Base-by-base conservation (phyloP, 2,329 filamentous ascomycete species). In the Tolypocladium sp. region DNA sequence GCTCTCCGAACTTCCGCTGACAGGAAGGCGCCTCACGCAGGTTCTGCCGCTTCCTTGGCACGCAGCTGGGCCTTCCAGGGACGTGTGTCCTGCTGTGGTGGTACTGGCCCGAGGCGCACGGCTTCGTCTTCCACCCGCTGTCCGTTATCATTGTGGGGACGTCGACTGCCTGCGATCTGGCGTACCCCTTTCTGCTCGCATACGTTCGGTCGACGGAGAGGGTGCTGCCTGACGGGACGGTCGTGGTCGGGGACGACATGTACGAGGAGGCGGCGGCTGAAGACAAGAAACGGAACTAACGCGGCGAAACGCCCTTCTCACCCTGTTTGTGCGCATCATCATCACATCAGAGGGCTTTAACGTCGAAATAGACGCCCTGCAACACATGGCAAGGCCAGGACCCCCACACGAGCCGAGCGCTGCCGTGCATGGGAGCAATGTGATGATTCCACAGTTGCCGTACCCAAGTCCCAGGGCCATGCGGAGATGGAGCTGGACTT, bases 91-190 rank as follows among this genome's bases (percentile, higher is more conserved):
- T 79, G 51, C 66, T 77, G n/a, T 80, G 77, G 77, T 79, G 74
- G 69, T 74, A 74, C 63, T 81, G 79, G 79, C 78, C 77, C 3
- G 79, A 81, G 59, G 76, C 78, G 1, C 76, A 82, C 63, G 73
- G 72, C 13, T 82, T 79, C 64, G 74, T 78, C 37, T 68, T 73
- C 55, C 74, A 73, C 38, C 77, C 76, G 0, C 66, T 79, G 5
- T 74, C 72, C 1, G 52, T 79, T 4, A 74, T 80, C 59, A 64
- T 82, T 17, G 71, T 72, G 61, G 73, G 70, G 0, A 72, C 73
- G 0, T 73, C 72, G 17, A 58, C 77, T 2, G 52, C 74, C 20
- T 77, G 74, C 55, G 79, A 82, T 62, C 41, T 78, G 15, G 63
- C 71, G 2, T 82, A 82, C 58, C 75, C 77, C 0, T 73, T 79